These are phyloP conservation scores for Durio zibethinus DNA, from an alignment of 345 rosid genomes.

Conservation along the genomic window DNA sequence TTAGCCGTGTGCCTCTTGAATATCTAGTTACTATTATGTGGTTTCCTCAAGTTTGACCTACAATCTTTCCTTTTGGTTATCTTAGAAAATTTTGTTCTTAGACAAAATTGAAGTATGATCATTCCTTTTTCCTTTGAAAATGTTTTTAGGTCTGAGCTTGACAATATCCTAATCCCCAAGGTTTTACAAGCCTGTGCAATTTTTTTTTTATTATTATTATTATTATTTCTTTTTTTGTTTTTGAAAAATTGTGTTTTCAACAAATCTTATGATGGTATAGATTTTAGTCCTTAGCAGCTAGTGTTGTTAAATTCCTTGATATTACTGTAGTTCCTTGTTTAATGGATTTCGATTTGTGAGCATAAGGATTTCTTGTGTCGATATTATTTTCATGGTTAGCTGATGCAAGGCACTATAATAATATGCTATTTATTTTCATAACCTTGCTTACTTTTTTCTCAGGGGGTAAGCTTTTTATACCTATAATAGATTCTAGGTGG, in stretches of 20 bases:
- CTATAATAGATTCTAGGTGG: neutral
- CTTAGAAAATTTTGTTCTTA: neutral
- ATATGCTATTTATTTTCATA: neutral
- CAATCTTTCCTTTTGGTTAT: neutral
- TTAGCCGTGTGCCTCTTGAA: neutral
- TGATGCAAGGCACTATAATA: neutral
- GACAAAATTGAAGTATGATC: neutral
- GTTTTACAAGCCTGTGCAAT: neutral
- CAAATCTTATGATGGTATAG: neutral
- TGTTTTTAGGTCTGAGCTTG: slow-evolving; percentile 4
- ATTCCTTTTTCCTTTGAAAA: neutral
- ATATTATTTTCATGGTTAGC: neutral
- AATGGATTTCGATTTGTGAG: neutral
- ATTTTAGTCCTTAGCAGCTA: neutral
- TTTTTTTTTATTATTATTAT: too few relatives aligned
- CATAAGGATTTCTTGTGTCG: neutral
- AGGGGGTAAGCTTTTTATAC: neutral
- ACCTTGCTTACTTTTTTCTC: neutral
- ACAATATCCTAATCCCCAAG: neutral
- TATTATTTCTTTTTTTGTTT: too few relatives aligned
- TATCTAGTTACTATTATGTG: neutral
- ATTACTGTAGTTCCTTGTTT: neutral
- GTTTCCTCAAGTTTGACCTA: neutral
- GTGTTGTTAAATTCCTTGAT: neutral
- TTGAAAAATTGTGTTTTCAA: neutral